Base-by-base conservation (phyloP, 192 early-diverging fungal genomes). In the Linnemannia zychae region DNA sequence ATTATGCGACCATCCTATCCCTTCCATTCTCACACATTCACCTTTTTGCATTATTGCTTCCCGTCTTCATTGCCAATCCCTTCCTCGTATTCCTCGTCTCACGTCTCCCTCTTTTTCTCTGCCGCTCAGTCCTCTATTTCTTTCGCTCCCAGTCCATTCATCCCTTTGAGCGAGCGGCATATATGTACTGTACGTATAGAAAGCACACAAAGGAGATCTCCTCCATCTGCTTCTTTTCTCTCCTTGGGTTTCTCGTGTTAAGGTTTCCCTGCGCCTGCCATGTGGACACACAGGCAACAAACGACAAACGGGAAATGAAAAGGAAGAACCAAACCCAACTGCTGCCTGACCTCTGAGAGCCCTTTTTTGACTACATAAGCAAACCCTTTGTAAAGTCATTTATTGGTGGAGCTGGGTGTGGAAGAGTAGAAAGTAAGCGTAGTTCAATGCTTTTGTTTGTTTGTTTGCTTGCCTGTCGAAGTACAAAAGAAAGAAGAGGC, bases 61-160 rank as follows among this genome's bases (percentile, higher is more conserved):
- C 57, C 31, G 28, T 63, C 31, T 28, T 63, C 57, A 12, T 60
- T 60, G 24, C 53, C 53, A 28, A 11, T 49, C 17, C 48, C 24
- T 13, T 68, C 17, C 15, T 83, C 16, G 80, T 71, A 37, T 82
- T 76, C 38, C 31, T 86, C 86, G 57, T 84, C 74, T 16, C 78
- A 7, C 18, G 36, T 47, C 52, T 78, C 69, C 1, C 53, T 71
- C 76, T 70, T 20, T 6, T 16, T 65, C 69, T n/a, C 72, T 57
- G 9, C 9, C 72, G 24, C 28, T 37, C 72, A 20, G 17, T 74
- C 18, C 24, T 57, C 49, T n/a, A 24, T 20, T 48, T 38, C 31
- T 20, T 37, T 18, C 20, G 37, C 57, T n/a, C 28, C 28, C 28
- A 31, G 57, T 63, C 12, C 28, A 63, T 4, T 24, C 57, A 31